These are phyloP conservation scores for Aspergillus ochraceoroseus DNA, from an alignment of 2,329 filamentous ascomycete genomes.

Conservation along the genomic window DNA sequence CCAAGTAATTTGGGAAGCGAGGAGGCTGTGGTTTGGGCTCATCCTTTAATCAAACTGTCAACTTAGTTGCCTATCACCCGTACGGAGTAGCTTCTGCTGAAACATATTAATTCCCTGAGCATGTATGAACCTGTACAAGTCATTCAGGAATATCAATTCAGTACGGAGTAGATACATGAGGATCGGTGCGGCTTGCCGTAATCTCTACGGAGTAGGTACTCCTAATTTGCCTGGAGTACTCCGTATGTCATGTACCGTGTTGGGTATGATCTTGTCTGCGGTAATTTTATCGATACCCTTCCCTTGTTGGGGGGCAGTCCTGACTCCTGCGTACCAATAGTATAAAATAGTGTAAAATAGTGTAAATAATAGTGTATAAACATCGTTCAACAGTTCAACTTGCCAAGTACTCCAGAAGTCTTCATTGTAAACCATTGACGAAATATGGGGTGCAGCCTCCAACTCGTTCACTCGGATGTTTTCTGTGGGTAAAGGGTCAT, in stretches of 20 bases:
- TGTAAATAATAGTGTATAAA: conserved; percentile 5
- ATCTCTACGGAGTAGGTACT: too few relatives aligned
- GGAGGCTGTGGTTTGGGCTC: conserved; percentile 2
- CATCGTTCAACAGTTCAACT: too few relatives aligned
- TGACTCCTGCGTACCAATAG: conserved; percentile 17
- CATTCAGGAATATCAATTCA: neutral
- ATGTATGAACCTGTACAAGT: too few relatives aligned
- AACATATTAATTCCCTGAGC: conserved; percentile 6
- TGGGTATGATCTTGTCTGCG: neutral
- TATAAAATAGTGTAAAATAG: too few relatives aligned
- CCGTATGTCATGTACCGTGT: conserved; percentile 11
- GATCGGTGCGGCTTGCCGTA: conserved; percentile 21
- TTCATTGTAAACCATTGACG: neutral
- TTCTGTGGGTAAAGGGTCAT: too few relatives aligned
- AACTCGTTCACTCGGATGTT: too few relatives aligned
- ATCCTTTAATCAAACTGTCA: conserved; percentile 5
- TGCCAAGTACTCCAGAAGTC: too few relatives aligned
- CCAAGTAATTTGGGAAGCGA: conserved; percentile 1
- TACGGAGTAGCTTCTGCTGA: conserved; percentile 1
- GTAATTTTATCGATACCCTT: neutral
- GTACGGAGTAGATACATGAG: neutral
- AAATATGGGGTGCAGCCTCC: conserved; percentile 2
- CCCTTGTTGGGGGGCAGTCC: conserved; percentile 5
- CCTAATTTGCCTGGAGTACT: neutral
- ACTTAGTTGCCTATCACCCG: too few relatives aligned